Percentiles rank a stretch among this genome's conserved stretches.
phyloP scores from a whole-genome alignment of 495 filamentous ascomycete genomes.

The Thermothielavioides terrestris region DNA sequence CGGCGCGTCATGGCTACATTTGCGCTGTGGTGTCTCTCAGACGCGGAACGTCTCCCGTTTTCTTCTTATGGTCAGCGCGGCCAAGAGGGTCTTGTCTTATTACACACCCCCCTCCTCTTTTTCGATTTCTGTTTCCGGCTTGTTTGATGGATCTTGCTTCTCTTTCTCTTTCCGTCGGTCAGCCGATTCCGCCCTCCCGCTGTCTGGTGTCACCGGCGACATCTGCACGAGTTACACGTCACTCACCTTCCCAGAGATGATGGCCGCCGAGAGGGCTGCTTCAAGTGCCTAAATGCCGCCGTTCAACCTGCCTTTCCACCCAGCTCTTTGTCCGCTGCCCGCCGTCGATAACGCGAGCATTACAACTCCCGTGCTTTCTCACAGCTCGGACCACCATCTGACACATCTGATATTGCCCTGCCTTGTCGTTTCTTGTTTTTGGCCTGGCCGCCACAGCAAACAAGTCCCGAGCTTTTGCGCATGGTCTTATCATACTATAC shows the following conservation, averaged over 20 bases:
- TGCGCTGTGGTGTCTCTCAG: not conserved
- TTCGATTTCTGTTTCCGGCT: not conserved
- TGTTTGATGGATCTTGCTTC: not conserved
- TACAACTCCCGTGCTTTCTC: not conserved
- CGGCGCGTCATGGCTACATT: constrained; percentile 7
- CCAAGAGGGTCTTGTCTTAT: constrained; percentile 12
- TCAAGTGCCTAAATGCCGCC: constrained; percentile 25
- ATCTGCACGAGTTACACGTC: constrained; percentile 17
- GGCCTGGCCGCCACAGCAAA: not conserved
- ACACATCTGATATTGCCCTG: constrained; percentile 11
- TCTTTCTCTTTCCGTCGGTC: not conserved
- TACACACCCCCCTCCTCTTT: constrained; percentile 1
- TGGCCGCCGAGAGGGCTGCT: constrained; percentile 22
- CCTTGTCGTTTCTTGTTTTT: constrained; percentile 3
- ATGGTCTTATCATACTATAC: not conserved
- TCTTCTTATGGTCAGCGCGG: not conserved
- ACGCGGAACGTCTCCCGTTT: not conserved
- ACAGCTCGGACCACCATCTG: constrained; percentile 8
- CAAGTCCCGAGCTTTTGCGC: not conserved
- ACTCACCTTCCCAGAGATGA: constrained; percentile 22
- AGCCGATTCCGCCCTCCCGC: constrained; percentile 1
- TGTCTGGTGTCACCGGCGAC: constrained; percentile 2
- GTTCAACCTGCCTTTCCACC: not conserved
- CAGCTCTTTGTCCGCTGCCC: not conserved
- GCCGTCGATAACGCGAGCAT: not conserved